Evolutionary conservation across 2,329 filamentous ascomycete genomes (phyloP).

Genomic region (Rhexocercosporidium sp.): DNA sequence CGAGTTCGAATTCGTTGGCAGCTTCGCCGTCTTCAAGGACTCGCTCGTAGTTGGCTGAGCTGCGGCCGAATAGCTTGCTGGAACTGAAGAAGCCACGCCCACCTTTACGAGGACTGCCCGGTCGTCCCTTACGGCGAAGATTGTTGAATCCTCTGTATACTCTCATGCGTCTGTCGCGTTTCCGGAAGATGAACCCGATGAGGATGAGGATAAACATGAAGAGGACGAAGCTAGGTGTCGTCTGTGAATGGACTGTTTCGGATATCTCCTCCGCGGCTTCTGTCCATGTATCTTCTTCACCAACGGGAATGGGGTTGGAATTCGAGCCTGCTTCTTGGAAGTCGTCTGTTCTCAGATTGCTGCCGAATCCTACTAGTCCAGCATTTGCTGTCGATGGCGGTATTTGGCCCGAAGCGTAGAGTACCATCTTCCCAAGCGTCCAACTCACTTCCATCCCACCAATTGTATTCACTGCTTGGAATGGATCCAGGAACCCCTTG

Average conservation of each 20-base stretch:
- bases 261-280: slow-evolving; percentile 64
- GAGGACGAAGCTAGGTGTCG: slow-evolving; percentile 76
- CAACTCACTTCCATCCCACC: slow-evolving; percentile 92
- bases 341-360: slow-evolving; percentile 70
- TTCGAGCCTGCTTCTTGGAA: slow-evolving; percentile 82
- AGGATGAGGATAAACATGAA: slow-evolving; percentile 76
- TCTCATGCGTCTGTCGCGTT: slow-evolving; percentile 73
- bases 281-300: slow-evolving; percentile 63
- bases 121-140: slow-evolving; percentile 50
- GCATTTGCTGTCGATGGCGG: slow-evolving; percentile 63
- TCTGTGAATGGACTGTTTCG: slow-evolving; percentile 67
- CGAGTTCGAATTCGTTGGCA: slow-evolving; percentile 76
- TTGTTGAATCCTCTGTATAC: slow-evolving; percentile 60
- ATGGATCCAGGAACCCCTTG: slow-evolving; percentile 80
- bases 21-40: slow-evolving; percentile 82
- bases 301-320: slow-evolving; percentile 39
- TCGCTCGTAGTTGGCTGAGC: slow-evolving; percentile 72
- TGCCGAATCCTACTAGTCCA: slow-evolving; percentile 90
- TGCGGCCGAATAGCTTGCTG: slow-evolving; percentile 70
- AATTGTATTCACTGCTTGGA: slow-evolving; percentile 93
- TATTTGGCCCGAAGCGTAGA: slow-evolving; percentile 91
- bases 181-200: slow-evolving; percentile 75
- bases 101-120: slow-evolving; percentile 53
- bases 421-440: slow-evolving; percentile 95
- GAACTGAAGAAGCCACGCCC: slow-evolving; percentile 55